Conservation (phyloP, 768 basidiomycete genomes). For the Leccinum sublutescens region DNA sequence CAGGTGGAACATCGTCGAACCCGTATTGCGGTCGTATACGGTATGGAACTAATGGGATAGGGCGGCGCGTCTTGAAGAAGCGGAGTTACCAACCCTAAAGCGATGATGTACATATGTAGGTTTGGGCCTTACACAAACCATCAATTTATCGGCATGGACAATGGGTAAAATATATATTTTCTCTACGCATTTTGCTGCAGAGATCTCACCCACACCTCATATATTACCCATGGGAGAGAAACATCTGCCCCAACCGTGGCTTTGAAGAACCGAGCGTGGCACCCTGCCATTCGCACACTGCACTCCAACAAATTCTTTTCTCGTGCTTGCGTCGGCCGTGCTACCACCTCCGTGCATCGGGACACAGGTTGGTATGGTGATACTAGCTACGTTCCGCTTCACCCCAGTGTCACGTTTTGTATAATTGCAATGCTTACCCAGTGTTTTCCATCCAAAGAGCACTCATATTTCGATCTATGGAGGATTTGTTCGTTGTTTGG, state of each 20-base stretch:
- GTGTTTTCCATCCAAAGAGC: conserved; percentile 27
- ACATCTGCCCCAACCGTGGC: conserved; percentile 27
- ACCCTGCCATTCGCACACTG: conserved; percentile 20
- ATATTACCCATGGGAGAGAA: conserved; percentile 35
- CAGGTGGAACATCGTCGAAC: conserved; percentile 23
- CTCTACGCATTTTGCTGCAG: conserved; percentile 10
- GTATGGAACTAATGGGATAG: conserved; percentile 7
- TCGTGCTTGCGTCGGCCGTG: not conserved
- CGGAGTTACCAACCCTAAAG: conserved; percentile 19
- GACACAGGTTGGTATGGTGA: conserved; percentile 15
- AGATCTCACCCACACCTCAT: conserved; percentile 41
- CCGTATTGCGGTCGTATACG: not conserved
- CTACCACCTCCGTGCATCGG: conserved; percentile 4
- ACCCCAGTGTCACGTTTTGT: not conserved
- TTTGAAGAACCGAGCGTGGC: conserved; percentile 30
- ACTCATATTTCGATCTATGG: conserved; percentile 26
- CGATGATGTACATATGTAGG: not conserved
- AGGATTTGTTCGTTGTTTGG: conserved; percentile 33
- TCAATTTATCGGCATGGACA: not conserved
- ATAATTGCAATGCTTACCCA: conserved; percentile 32
- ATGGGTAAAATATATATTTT: conserved; percentile 1
- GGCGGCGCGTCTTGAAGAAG: conserved; percentile 10
- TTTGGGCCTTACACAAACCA: not conserved
- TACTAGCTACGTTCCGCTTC: conserved; percentile 8
- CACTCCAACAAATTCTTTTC: conserved; percentile 24